A percentile compares a stretch with the other conserved stretches of the same genome.
Conservation (phyloP, 2,329 filamentous ascomycete genomes). For the Byssochlamys sp. region DNA sequence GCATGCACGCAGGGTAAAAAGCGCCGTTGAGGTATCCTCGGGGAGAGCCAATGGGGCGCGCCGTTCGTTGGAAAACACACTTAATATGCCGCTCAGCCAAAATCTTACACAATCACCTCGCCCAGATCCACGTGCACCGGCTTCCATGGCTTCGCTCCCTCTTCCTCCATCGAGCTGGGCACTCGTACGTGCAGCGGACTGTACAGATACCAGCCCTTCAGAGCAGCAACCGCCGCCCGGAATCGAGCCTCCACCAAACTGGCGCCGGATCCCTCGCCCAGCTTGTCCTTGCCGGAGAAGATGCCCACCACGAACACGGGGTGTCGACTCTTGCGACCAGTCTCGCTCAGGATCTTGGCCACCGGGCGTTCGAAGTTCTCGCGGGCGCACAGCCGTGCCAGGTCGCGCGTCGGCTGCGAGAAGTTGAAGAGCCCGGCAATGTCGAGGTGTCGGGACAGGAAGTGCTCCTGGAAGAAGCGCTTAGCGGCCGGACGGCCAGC, state of each 20-base stretch:
- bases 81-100: constrained; percentile 8
- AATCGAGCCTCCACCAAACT: constrained; percentile 68
- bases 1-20: background rate
- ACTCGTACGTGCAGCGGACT: constrained; percentile 60
- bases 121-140: constrained; percentile 61
- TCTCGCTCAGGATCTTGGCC: constrained; percentile 81
- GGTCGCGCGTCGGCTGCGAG: constrained; percentile 70
- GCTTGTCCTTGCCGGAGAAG: constrained; percentile 79
- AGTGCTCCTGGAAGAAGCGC: constrained; percentile 71
- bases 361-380: constrained; percentile 84
- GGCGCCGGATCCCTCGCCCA: constrained; percentile 78
- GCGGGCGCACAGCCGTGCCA: constrained; percentile 70
- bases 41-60: background rate
- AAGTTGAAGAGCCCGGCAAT: constrained; percentile 74
- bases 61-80: background rate
- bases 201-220: constrained; percentile 96
- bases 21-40: background rate
- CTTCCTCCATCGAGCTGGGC: constrained; percentile 59
- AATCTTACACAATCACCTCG: constrained; percentile 51
- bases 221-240: constrained; percentile 69
- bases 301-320: constrained; percentile 92
- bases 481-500: constrained; percentile 69
- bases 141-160: constrained; percentile 54
- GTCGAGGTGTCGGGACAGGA: constrained; percentile 69
- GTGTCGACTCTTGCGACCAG: constrained; percentile 70